These are phyloP conservation scores for Aspergillus tamarii DNA, from an alignment of 2,329 filamentous ascomycete genomes.

Conservation along the genomic window DNA sequence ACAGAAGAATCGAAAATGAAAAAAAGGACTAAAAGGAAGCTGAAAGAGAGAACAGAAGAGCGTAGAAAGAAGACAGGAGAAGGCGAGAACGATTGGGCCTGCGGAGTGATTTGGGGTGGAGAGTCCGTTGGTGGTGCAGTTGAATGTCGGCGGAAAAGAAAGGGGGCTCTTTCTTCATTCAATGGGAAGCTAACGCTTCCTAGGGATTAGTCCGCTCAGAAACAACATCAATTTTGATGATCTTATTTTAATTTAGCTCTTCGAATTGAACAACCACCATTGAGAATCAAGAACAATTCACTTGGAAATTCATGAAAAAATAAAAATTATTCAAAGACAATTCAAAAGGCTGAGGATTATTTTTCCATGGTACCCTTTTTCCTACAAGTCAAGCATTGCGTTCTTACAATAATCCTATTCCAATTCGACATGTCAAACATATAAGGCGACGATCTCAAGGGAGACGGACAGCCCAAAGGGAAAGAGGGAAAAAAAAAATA, in stretches of 20 bases:
- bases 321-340: neutral
- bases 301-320: neutral
- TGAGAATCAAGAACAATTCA: neutral
- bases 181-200: conserved; percentile 15
- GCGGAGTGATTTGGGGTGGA: conserved; percentile 26
- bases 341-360: neutral
- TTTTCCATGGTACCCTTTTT: neutral
- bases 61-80: conserved; percentile 24
- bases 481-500: neutral
- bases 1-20: conserved; percentile 18
- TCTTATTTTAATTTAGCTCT: neutral
- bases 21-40: conserved; percentile 21
- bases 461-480: neutral
- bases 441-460: neutral
- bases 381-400: neutral
- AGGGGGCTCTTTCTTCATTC: conserved; percentile 25
- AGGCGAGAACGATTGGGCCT: conserved; percentile 25
- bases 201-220: neutral
- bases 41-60: conserved; percentile 31
- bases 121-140: conserved; percentile 23
- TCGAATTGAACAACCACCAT: neutral
- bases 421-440: conserved; percentile 4
- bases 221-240: conserved; percentile 1
- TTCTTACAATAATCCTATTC: neutral
- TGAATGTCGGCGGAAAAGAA: conserved; percentile 36